Conservation (phyloP, 2,329 filamentous ascomycete species). For the Colletotrichum euphorbiae region DNA sequence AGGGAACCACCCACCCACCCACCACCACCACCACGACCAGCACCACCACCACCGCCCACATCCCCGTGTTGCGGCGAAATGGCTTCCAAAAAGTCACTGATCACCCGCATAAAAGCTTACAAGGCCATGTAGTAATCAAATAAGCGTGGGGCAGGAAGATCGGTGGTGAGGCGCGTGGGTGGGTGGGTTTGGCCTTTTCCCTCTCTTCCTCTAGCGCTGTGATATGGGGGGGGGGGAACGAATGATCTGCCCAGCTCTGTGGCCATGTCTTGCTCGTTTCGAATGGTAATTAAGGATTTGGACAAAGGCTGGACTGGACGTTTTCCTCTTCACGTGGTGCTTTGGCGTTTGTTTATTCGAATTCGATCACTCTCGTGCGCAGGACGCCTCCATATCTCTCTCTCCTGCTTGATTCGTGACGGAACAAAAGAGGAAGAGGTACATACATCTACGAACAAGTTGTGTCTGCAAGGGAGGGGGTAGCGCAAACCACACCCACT, state of each 20-base stretch:
- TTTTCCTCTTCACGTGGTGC: too few relatives aligned
- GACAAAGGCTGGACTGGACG: too few relatives aligned
- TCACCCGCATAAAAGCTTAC: conserved; percentile 37
- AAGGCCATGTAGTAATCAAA: conserved; percentile 22
- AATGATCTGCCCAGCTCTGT: too few relatives aligned
- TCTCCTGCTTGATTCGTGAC: background rate
- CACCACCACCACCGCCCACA: background rate
- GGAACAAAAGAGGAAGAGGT: too few relatives aligned
- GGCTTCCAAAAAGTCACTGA: background rate
- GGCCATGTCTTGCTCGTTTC: too few relatives aligned
- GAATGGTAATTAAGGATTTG: too few relatives aligned
- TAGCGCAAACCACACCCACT: background rate
- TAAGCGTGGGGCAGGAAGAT: conserved; percentile 37
- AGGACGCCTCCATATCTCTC: background rate
- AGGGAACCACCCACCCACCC: background rate
- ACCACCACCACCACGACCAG: background rate
- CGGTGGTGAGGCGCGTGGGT: conserved; percentile 30
- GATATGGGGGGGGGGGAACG: too few relatives aligned
- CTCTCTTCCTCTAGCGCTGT: background rate
- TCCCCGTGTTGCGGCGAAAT: background rate
- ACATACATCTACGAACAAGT: too few relatives aligned
- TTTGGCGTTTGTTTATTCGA: too few relatives aligned
- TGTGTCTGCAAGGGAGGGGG: too few relatives aligned
- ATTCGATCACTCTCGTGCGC: background rate
- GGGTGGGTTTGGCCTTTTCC: background rate